These are phyloP conservation scores for Dianthus caryophyllus DNA, from an alignment of 148 eudicot species.

Conservation along the genomic window DNA sequence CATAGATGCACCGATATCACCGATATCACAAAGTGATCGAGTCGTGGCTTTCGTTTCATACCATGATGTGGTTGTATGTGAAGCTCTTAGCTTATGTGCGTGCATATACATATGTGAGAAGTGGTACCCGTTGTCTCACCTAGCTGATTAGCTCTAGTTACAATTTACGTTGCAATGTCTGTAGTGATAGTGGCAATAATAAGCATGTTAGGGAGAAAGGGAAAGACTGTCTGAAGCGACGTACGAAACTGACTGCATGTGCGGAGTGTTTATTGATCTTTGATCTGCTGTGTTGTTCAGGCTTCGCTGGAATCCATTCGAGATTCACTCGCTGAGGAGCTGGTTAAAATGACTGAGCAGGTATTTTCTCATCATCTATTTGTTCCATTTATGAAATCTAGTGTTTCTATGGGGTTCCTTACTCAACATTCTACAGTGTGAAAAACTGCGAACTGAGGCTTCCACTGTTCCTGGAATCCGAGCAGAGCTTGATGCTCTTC, in stretches of 20 bases:
- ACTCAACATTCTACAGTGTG: slow-evolving; percentile 54
- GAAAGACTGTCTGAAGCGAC: background rate
- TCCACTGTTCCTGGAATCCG: slow-evolving; percentile 68
- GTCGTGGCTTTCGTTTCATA: too few relatives aligned
- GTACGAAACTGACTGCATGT: background rate
- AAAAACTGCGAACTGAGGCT: slow-evolving; percentile 75
- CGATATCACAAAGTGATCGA: too few relatives aligned
- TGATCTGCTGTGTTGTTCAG: slow-evolving; percentile 33
- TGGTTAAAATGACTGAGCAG: slow-evolving; percentile 93
- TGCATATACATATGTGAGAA: background rate
- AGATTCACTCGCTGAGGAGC: slow-evolving; percentile 94
- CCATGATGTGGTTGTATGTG: slow-evolving; percentile 2
- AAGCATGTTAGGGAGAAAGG: background rate
- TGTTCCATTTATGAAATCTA: slow-evolving; percentile 8
- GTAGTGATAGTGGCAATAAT: background rate
- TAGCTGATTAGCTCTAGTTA: background rate
- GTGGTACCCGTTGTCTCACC: background rate
- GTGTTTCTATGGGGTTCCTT: background rate
- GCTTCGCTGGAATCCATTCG: slow-evolving; percentile 93
- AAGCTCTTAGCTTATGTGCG: background rate
- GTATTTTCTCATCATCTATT: slow-evolving; percentile 30
- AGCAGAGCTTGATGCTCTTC: slow-evolving; percentile 86
- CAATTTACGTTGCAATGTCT: background rate
- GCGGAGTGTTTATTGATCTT: background rate
- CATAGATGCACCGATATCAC: too few relatives aligned